Evolutionary conservation across 2,329 filamentous ascomycete species (phyloP).

Genomic region (Aspergillus sp.): DNA sequence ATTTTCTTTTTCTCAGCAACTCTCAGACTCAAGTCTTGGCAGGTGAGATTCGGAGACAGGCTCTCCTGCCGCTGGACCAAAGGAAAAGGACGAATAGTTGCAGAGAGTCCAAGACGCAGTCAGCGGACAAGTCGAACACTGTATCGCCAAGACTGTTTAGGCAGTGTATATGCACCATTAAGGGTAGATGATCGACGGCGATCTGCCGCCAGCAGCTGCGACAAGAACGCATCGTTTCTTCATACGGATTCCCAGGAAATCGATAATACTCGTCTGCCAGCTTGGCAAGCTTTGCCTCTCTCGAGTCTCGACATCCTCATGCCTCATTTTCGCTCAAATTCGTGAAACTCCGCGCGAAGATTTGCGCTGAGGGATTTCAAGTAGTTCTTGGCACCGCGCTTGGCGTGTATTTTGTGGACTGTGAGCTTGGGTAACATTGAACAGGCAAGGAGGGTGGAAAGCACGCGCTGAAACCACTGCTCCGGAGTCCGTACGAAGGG

Average conservation of each 20-base stretch:
- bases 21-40: no score
- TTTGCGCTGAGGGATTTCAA: conserved; percentile 7
- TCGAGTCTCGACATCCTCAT: neutral
- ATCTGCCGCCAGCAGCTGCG: conserved; percentile 16
- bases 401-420: conserved; percentile 8
- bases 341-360: conserved; percentile 2
- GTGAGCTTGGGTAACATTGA: conserved; percentile 9
- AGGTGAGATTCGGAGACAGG: no score
- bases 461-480: neutral
- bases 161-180: conserved; percentile 12
- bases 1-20: neutral
- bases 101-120: neutral
- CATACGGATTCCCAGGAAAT: conserved; percentile 6
- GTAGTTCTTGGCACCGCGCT: conserved; percentile 11
- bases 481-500: neutral
- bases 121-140: neutral
- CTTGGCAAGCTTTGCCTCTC: neutral
- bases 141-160: conserved; percentile 16
- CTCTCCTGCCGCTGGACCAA: neutral
- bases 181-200: conserved; percentile 21
- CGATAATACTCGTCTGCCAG: neutral
- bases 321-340: neutral
- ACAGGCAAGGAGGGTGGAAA: conserved; percentile 5
- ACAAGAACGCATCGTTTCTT: neutral
- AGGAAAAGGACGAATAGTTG: neutral